Base-by-base conservation (phyloP, 805 yeast species). In the Cyberlindnera saturnus region DNA sequence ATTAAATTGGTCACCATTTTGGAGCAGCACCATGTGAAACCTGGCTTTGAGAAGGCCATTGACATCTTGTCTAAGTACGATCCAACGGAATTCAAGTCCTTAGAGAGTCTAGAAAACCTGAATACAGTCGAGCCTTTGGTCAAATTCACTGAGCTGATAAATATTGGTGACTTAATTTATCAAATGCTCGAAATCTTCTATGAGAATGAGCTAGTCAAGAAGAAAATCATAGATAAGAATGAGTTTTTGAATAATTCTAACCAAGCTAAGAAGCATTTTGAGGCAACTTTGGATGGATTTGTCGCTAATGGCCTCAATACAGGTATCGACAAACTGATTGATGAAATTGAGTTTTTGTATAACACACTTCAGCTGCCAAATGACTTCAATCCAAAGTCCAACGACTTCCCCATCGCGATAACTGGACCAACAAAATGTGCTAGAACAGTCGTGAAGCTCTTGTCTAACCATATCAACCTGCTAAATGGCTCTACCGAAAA, bases 181-280 rank as follows among this genome's bases (percentile, higher is more conserved):
- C 97, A 91, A 60, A 87, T 91, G 95, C 67, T 90, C 36, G 89
- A 86, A 41, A 86, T 88, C 6, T 93, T 93, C 53, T 91, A 88
- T 64, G 84, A 85, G 53, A 90, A 86, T 59, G 98, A 91, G 59
- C 71, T 91, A 51, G 70, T 69, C 1, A 43, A 52, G 3, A 70
- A 74, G 32, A 67, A 70, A 36, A 71, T 87, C 18, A 78, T 88
- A 23, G 80, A 82, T 52, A 76, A 80, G 43, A 85, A 82, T 49
- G 95, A 93, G 48, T 86, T 90, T 55, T 70, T 88, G 42, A 81
- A 86, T 46, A 82, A 82, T 6, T 75, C 91, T 7, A 77, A 88
- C 39, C 86, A 82, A 53, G 76, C 81, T 33, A 95, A 93, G 57
- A 86, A 88, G 57, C 75, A 75, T 45, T 77, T 93, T 47, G 99